Evolutionary conservation across 257 asterid genomes (phyloP).

Genomic region (Plantago elongata): DNA sequence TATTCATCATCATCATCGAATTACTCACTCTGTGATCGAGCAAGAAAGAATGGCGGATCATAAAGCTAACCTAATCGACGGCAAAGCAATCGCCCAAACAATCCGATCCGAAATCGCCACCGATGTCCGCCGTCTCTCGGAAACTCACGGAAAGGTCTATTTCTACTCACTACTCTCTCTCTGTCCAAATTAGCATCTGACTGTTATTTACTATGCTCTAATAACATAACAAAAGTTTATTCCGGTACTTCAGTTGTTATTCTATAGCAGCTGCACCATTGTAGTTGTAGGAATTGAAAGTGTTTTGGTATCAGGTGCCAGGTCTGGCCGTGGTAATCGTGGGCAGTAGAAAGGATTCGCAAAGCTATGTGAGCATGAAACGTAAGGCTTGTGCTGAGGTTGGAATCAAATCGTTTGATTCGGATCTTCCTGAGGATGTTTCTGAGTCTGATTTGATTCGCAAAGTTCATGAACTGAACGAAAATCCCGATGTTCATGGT

Average conservation of each 20-base stretch:
- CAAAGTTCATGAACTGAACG: slow-evolving; percentile 81
- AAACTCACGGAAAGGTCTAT: slow-evolving; percentile 61
- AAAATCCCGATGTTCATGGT: slow-evolving; percentile 87
- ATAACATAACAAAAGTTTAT: background rate
- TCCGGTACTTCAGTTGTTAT: background rate
- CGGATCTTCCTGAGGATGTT: slow-evolving; percentile 82
- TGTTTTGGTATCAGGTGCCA: slow-evolving; percentile 52
- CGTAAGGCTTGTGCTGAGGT: slow-evolving; percentile 93
- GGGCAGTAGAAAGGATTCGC: slow-evolving; percentile 86
- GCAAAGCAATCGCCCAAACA: slow-evolving; percentile 70
- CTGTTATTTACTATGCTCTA: no score
- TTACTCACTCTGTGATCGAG: no score
- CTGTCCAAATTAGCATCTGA: background rate
- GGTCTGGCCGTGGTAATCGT: slow-evolving; percentile 96
- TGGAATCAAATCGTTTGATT: slow-evolving; percentile 75
- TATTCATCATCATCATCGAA: no score
- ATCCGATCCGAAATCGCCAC: slow-evolving; percentile 66
- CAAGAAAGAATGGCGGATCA: slow-evolving; percentile 53
- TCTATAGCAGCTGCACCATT: background rate
- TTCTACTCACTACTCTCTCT: background rate
- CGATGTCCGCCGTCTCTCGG: slow-evolving; percentile 52
- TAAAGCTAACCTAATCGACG: slow-evolving; percentile 66
- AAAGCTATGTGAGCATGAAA: slow-evolving; percentile 91
- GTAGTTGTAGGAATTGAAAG: background rate
- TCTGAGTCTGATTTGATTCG: slow-evolving; percentile 62